Evolutionary conservation across 2,329 filamentous ascomycete genomes (phyloP).

Genomic region (Fusarium tupiense): DNA sequence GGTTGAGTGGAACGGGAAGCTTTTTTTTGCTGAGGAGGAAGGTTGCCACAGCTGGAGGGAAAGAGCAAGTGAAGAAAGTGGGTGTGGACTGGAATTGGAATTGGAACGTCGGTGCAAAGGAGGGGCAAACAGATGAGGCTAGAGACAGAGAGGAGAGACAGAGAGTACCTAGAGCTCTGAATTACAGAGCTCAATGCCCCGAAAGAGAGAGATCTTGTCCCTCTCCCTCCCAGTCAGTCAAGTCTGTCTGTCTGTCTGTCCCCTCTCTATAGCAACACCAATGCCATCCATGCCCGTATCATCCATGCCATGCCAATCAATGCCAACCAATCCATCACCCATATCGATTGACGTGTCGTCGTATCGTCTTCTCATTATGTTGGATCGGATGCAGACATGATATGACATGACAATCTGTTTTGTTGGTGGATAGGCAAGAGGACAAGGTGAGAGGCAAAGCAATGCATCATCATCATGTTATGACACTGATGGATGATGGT

Average conservation of each 20-base stretch:
- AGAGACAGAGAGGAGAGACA: neutral
- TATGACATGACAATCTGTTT: conserved; percentile 17
- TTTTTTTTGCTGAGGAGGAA: conserved; percentile 21
- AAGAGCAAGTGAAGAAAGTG: neutral
- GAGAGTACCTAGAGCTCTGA: neutral
- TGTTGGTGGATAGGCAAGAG: neutral
- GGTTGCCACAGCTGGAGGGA: conserved; percentile 20
- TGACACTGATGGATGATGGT: conserved; percentile 12
- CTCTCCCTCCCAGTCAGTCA: neutral
- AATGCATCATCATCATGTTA: conserved; percentile 12
- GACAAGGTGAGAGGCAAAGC: neutral
- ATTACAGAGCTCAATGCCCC: conserved; percentile 7
- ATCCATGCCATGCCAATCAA: conserved; percentile 1
- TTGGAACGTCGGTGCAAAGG: conserved; percentile 14
- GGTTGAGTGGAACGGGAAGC: conserved; percentile 4
- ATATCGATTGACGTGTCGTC: conserved; percentile 28
- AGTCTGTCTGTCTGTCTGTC: neutral
- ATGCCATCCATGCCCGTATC: neutral
- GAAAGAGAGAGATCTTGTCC: neutral
- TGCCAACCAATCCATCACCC: neutral
- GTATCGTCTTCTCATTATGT: conserved; percentile 14
- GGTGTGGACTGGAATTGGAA: neutral
- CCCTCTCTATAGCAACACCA: neutral
- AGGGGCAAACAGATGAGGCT: conserved; percentile 17
- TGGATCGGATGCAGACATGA: conserved; percentile 1